phyloP scores from a whole-genome alignment of 2,329 filamentous ascomycete genomes.

The Myriosclerotinia scirpicola region DNA sequence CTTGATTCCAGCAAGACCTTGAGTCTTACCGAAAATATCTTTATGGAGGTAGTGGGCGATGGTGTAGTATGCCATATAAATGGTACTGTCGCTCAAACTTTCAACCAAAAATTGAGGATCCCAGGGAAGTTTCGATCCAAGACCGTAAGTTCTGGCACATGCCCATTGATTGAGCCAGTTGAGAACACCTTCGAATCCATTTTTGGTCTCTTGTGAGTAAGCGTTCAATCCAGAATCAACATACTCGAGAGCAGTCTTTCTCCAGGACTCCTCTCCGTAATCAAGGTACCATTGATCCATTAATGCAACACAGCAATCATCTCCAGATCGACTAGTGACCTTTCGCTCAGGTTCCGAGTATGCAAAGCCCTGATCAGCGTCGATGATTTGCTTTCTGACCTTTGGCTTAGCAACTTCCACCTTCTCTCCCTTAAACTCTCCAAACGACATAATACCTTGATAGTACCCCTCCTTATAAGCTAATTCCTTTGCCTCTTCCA shows the following conservation, averaged over 20 bases:
- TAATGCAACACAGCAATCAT: conserved; percentile 89
- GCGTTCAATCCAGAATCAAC: conserved; percentile 76
- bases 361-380: conserved; percentile 76
- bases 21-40: conserved; percentile 78
- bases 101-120: conserved; percentile 89
- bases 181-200: conserved; percentile 80
- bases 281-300: conserved; percentile 98
- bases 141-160: conserved; percentile 84
- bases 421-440: conserved; percentile 82
- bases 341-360: conserved; percentile 92
- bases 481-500: conserved; percentile 91
- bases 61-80: conserved; percentile 86
- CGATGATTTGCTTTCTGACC: conserved; percentile 74
- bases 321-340: conserved; percentile 84
- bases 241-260: conserved; percentile 69
- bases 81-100: conserved; percentile 84
- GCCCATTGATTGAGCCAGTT: conserved; percentile 97
- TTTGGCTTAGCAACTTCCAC: conserved; percentile 87
- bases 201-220: conserved; percentile 73
- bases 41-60: conserved; percentile 68
- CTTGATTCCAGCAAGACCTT: conserved; percentile 66
- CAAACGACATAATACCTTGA: conserved; percentile 84
- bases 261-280: conserved; percentile 91
- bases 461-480: conserved; percentile 98
- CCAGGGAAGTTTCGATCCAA: conserved; percentile 94